phyloP scores from a whole-genome alignment of 2,329 filamentous ascomycete species.

The Trichoderma sp. region DNA sequence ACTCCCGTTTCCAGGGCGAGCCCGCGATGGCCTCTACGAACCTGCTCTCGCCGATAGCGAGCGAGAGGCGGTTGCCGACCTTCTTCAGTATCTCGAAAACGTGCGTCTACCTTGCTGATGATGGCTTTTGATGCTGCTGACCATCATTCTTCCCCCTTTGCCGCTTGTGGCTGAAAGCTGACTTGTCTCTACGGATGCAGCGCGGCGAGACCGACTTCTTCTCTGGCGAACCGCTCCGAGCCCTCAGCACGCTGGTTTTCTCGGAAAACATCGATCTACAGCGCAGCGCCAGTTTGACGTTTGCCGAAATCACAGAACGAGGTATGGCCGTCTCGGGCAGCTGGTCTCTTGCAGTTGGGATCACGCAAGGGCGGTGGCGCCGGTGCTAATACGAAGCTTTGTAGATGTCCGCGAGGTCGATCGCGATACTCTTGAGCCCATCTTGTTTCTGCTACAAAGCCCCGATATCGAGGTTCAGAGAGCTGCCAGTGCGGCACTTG shows the following conservation, averaged over 20 bases:
- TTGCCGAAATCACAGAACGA: conserved; percentile 98
- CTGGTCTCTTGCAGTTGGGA: not conserved
- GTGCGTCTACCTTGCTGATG: conserved; percentile 52
- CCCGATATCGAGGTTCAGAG: conserved; percentile 95
- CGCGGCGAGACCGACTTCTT: conserved; percentile 98
- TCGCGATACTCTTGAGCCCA: conserved; percentile 90
- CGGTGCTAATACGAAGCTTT: not conserved
- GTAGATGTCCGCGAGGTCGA: conserved; percentile 95
- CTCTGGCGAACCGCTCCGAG: conserved; percentile 87
- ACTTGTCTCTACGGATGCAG: conserved; percentile 47
- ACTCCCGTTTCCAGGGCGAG: conserved; percentile 54
- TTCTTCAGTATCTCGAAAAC: conserved; percentile 94
- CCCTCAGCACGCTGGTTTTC: conserved; percentile 92
- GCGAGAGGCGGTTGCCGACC: conserved; percentile 91
- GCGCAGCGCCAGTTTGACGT: conserved; percentile 94
- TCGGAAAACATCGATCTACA: conserved; percentile 98
- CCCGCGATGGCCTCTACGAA: conserved; percentile 79
- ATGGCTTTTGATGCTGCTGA: not conserved
- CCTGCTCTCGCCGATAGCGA: conserved; percentile 92
- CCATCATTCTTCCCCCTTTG: not conserved
- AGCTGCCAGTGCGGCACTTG: conserved; percentile 91
- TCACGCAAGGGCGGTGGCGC: not conserved
- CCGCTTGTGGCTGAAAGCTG: not conserved
- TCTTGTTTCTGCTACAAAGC: conserved; percentile 91
- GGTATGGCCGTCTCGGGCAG: conserved; percentile 56